Percentiles rank a stretch among this genome's conserved stretches.
Conservation (phyloP, 2,329 filamentous ascomycete species). For the Boeremia exigua region DNA sequence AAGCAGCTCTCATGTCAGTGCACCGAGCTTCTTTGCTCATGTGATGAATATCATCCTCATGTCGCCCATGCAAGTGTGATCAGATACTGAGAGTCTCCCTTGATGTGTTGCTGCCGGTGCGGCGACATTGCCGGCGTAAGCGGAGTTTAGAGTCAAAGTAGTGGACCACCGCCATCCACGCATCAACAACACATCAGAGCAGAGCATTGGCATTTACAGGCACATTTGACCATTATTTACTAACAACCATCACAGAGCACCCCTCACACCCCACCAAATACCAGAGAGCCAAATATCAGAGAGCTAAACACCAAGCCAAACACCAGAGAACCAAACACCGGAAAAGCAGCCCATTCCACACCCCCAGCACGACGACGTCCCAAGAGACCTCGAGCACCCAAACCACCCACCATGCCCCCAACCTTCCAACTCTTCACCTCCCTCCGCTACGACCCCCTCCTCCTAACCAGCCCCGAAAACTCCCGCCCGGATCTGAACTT, state of each 20-base stretch:
- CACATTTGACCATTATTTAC: neutral
- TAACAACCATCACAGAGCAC: neutral
- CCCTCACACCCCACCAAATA: neutral
- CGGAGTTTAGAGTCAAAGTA: conserved; percentile 16
- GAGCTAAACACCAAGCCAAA: too few species aligned
- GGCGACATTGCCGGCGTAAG: conserved; percentile 13
- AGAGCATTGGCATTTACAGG: neutral
- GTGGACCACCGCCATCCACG: neutral
- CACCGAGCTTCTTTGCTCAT: neutral
- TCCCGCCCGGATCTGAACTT: conserved; percentile 59
- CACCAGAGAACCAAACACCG: neutral
- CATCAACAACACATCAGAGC: conserved; percentile 9
- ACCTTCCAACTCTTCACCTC: conserved; percentile 49
- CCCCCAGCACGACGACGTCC: neutral
- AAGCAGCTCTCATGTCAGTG: too few species aligned
- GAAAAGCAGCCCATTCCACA: neutral
- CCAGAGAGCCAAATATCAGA: too few species aligned
- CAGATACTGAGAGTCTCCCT: neutral
- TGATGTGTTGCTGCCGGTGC: neutral
- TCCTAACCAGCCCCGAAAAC: conserved; percentile 43
- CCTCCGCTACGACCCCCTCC: conserved; percentile 48
- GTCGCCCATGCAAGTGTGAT: too few species aligned
- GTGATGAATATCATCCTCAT: neutral
- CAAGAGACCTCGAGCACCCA: neutral
- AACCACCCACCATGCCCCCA: conserved; percentile 11